Evolutionary conservation across 1,284 basidiomycete species (phyloP), one percentile per base, ranked within the genome.

Genomic region (Fistulinella cinereoalba): DNA sequence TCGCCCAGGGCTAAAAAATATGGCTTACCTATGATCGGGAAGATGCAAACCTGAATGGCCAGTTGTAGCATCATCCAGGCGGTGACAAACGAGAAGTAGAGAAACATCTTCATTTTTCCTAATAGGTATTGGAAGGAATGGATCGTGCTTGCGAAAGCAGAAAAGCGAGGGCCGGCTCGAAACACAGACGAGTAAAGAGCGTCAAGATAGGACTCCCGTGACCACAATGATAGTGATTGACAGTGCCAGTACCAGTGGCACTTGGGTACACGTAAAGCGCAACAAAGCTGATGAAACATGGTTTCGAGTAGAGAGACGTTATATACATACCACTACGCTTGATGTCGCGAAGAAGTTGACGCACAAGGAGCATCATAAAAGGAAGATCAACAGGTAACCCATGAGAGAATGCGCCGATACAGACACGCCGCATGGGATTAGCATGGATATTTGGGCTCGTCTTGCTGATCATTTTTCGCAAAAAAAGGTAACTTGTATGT

Each of bases 51-150:
- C 6, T 52, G 28, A 4, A 49, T 7, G 2, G n/a, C n/a, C n/a
- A 23, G 21, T 5, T 44, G 44, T 11, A 58, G 25, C 28, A 49
- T 36, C 32, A 33, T 40, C 7, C 37, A 27, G 1, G 45, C 41
- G 1, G 52, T 28, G 38, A 62, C 24, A 32, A 49, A 56, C 15
- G 47, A 40, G 27, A 61, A 38, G 8, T 52, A 60, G 38, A 55
- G 39, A 24, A 52, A n/a, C 56, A 62, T 51, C 39, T 49, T 52
- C 48, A 48, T 50, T 15, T 52, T 47, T 22, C 27, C n/a, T 29
- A 25, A 31, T 31, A 31, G 11, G 29, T 31, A 15, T 3, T 31
- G 6, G 16, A 33, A 33, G 6, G 32, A 19, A 9, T 33, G 16
- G 12, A 8, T 7, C 32, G 32, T 33, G 11, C 19, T 8, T 33